phyloP scores from a whole-genome alignment of 2,329 filamentous ascomycete genomes.

The Pseudogymnoascus sp. region DNA sequence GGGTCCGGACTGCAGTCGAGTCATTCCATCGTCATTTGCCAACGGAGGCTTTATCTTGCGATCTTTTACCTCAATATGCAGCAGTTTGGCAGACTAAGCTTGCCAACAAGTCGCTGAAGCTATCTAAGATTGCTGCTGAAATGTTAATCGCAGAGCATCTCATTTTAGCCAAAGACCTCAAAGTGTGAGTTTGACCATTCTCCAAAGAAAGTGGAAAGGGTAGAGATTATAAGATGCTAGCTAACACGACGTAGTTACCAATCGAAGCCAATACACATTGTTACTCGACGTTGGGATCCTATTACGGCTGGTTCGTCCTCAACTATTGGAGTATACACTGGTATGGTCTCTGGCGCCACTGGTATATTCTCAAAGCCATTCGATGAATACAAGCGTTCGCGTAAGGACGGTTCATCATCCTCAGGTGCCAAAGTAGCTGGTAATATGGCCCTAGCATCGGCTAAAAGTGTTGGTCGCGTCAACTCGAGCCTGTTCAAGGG shows the following conservation, averaged over 20 bases:
- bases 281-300: constrained; percentile 29
- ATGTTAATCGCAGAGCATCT: constrained; percentile 45
- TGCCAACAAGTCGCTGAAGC: constrained; percentile 33
- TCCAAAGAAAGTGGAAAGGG: constrained; percentile 44
- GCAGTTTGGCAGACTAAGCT: constrained; percentile 44
- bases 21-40: constrained; percentile 35
- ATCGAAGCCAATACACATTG: constrained; percentile 30
- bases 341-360: constrained; percentile 8
- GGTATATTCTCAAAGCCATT: constrained; percentile 15
- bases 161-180: constrained; percentile 42
- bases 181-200: constrained; percentile 31
- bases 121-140: constrained; percentile 47
- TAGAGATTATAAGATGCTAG: constrained; percentile 27
- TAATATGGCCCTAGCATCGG: background rate
- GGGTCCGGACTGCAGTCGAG: constrained; percentile 33
- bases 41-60: constrained; percentile 31
- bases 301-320: constrained; percentile 23
- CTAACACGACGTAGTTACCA: constrained; percentile 37
- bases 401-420: background rate
- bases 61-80: constrained; percentile 36
- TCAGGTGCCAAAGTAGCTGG: constrained; percentile 16
- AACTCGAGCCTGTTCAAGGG: constrained; percentile 29
- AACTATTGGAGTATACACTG: constrained; percentile 10
- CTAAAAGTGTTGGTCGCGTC: constrained; percentile 30
- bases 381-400: background rate